Base-by-base conservation (phyloP, 257 asterid genomes). In the Solanum dulcamara region DNA sequence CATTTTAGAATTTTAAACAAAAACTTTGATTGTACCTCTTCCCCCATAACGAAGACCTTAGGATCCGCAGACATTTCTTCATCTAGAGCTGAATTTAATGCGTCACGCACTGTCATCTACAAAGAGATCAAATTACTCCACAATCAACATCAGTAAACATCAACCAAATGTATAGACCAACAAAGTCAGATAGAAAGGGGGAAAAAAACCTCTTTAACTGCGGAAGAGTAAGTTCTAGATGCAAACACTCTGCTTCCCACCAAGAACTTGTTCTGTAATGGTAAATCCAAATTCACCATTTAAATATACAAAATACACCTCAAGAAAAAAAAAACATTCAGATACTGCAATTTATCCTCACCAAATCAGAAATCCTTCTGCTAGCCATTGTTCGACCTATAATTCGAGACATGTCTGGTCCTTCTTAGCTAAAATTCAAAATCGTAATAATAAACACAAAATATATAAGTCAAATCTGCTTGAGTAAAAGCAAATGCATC, bases 41-140 rank as follows among this genome's bases (percentile, higher is more conserved):
- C 99, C 44, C 98, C 99, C 97, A 96, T 95, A 37, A 95, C 13
- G 85, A 96, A 94, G 10, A 96, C 99, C 86, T 87, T 90, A 81
- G 98, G 95, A 88, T 96, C 98, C 26, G 99, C 99, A 24, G 98
- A 90, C 98, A 96, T 96, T 93, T 96, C 99, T 87, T 96, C 99
- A 85, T 95, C 97, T 42, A 96, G 89, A 55, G 98, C 98, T 62
- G 98, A 95, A 91, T 95, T 96, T 72, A 96, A 85, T 55, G 98
- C 99, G 48, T 96, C 98, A 32, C 98, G 97, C 85, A 95, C 98
- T 15, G 94, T 96, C 96, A 96, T 96, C 98, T 96, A 90, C 88
- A 89, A 83, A 33, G 79, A 50, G 57, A 13, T 40, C 38, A 15
- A 84, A 60, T 32, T 37, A 44, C 2, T 68, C 62, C 28, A 14